Conservation (phyloP, 176 grass and related monocot genomes). For the Tillandsia leiboldiana region DNA sequence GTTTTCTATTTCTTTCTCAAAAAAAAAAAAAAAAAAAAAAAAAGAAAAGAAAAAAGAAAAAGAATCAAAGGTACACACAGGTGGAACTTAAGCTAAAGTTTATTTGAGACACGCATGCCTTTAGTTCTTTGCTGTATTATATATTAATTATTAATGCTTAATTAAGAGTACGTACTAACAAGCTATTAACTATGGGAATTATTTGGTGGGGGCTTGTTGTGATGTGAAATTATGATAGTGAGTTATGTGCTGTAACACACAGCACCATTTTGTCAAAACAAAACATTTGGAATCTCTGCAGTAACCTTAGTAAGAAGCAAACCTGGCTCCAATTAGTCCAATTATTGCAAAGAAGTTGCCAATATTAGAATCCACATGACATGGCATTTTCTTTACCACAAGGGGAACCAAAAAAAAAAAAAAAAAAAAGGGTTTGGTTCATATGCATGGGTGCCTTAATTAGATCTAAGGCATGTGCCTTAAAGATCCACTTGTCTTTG, state of each 20-base stretch:
- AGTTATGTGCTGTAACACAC: slow-evolving; percentile 2
- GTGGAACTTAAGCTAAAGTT: no score
- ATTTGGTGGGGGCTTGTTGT: neutral
- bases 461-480: neutral
- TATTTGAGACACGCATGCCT: no score
- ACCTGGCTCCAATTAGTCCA: neutral
- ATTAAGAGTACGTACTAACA: no score
- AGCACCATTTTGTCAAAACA: neutral
- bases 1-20: no score
- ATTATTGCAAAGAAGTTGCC: no score
- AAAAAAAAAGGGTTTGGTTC: neutral
- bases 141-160: no score
- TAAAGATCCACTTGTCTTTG: neutral
- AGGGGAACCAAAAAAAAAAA: neutral
- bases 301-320: neutral
- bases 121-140: no score
- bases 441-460: neutral
- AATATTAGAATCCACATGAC: neutral
- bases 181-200: neutral
- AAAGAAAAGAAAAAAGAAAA: no score
- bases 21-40: no score
- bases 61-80: no score
- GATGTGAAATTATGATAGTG: neutral
- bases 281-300: slow-evolving; percentile 5
- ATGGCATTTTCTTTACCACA: neutral